Evolutionary conservation across 257 asterid genomes (phyloP).

Genomic region (Thymus quinquecostatus): DNA sequence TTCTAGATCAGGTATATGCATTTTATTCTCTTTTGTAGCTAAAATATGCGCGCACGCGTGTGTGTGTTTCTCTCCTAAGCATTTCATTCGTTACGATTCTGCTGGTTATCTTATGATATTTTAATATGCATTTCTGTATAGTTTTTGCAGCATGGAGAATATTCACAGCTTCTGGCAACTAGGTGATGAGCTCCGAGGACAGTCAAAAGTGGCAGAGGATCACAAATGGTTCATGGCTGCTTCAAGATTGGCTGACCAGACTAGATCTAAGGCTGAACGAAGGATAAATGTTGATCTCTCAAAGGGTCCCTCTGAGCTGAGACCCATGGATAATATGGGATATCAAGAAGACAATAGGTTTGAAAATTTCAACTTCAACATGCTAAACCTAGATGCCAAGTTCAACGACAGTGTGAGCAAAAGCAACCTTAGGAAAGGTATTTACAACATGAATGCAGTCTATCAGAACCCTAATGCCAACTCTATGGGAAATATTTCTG

Average conservation of each 20-base stretch:
- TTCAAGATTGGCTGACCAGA: conserved; percentile 82
- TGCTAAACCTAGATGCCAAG: conserved; percentile 74
- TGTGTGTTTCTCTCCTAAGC: conserved; percentile 2
- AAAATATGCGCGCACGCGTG: background rate
- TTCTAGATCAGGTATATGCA: background rate
- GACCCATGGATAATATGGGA: conserved; percentile 59
- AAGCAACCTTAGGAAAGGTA: conserved; percentile 48
- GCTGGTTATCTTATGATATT: conserved; percentile 24
- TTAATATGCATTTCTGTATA: conserved; percentile 15
- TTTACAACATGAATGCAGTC: conserved; percentile 58
- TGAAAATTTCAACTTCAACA: conserved; percentile 69
- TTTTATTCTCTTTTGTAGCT: background rate
- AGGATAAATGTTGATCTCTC: conserved; percentile 82
- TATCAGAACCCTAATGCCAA: conserved; percentile 60
- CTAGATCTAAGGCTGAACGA: conserved; percentile 73
- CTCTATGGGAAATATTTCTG: conserved; percentile 50
- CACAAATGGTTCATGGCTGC: conserved; percentile 88
- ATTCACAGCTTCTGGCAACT: conserved; percentile 79
- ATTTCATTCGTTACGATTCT: background rate
- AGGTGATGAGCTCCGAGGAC: conserved; percentile 96
- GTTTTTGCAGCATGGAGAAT: conserved; percentile 61
- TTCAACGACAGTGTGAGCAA: conserved; percentile 55
- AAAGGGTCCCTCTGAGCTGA: conserved; percentile 61
- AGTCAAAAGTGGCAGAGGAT: conserved; percentile 79
- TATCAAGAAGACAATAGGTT: conserved; percentile 83